Conservation (phyloP, 345 rosid species). For the Euclidium syriacum region DNA sequence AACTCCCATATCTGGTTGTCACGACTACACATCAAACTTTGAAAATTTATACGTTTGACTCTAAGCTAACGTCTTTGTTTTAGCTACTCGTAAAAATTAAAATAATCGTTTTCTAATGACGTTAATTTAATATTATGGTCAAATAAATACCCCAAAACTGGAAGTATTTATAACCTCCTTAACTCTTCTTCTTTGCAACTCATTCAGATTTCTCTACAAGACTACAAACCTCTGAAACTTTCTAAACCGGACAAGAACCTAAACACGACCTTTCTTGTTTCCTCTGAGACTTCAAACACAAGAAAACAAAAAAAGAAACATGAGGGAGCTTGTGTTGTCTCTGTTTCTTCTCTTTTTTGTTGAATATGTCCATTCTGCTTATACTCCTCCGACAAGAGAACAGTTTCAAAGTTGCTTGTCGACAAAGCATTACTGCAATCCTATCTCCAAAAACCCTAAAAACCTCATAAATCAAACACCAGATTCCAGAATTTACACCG, state of each 20-base stretch:
- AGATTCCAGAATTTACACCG: constrained; percentile 2
- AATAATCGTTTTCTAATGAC: background rate
- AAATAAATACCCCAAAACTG: background rate
- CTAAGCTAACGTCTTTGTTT: constrained; percentile 13
- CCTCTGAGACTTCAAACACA: constrained; percentile 23
- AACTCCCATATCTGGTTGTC: background rate
- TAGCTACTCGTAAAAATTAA: constrained; percentile 1
- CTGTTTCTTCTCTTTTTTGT: constrained; percentile 2
- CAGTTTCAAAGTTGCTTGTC: constrained; percentile 23
- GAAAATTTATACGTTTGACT: constrained; percentile 11
- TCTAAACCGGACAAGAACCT: constrained; percentile 9
- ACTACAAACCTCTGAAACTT: constrained; percentile 8
- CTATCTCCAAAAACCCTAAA: background rate
- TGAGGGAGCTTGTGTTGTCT: constrained; percentile 12
- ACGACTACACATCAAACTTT: constrained; percentile 1
- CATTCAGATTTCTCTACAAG: constrained; percentile 20
- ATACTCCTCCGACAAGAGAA: constrained; percentile 19
- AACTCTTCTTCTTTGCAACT: constrained; percentile 16
- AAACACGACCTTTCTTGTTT: background rate
- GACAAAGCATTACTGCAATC: background rate
- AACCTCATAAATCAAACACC: background rate
- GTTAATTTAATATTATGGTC: constrained; percentile 5
- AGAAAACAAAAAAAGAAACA: background rate
- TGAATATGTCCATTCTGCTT: background rate
- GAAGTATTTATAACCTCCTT: constrained; percentile 1